phyloP scores from a whole-genome alignment of 2,329 filamentous ascomycete species.

The Penicillium freii region DNA sequence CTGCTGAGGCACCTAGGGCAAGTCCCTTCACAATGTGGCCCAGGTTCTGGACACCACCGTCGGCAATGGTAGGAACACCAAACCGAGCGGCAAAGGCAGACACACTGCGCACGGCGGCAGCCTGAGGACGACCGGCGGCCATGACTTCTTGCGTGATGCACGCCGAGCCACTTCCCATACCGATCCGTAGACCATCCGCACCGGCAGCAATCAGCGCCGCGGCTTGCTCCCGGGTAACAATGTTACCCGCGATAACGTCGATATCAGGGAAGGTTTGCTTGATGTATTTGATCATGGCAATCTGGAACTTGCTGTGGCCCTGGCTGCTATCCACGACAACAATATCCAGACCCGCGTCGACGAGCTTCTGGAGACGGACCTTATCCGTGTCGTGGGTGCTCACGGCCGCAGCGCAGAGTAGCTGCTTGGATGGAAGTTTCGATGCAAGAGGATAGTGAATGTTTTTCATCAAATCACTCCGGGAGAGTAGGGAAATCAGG shows the following conservation, averaged over 20 bases:
- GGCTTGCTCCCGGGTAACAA: slow-evolving; percentile 95
- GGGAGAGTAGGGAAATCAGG: slow-evolving; percentile 85
- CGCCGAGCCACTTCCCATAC: slow-evolving; percentile 96
- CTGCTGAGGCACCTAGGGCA: slow-evolving; percentile 85
- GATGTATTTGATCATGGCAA: slow-evolving; percentile 96
- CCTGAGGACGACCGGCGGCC: slow-evolving; percentile 95
- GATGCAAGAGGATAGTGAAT: slow-evolving; percentile 94
- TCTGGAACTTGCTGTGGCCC: slow-evolving; percentile 97
- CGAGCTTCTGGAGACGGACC: slow-evolving; percentile 76
- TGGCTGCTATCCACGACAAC: slow-evolving; percentile 95
- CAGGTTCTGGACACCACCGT: slow-evolving; percentile 96
- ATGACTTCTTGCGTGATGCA: slow-evolving; percentile 99
- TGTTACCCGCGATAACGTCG: slow-evolving; percentile 97
- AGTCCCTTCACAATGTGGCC: slow-evolving; percentile 99
- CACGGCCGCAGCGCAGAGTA: slow-evolving; percentile 91
- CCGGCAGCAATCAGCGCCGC: slow-evolving; percentile 88
- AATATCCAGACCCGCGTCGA: slow-evolving; percentile 92
- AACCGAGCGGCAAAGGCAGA: slow-evolving; percentile 86
- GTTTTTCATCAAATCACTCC: slow-evolving; percentile 98
- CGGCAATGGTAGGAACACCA: slow-evolving; percentile 94
- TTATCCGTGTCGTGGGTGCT: slow-evolving; percentile 95
- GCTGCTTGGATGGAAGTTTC: slow-evolving; percentile 96
- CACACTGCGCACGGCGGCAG: slow-evolving; percentile 87
- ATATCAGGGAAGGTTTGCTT: slow-evolving; percentile 81
- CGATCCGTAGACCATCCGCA: slow-evolving; percentile 93